A percentile compares a stretch with the other conserved stretches of the same genome.
Evolutionary conservation across 2,329 filamentous ascomycete genomes (phyloP).

Genomic region (Diaporthe eres): DNA sequence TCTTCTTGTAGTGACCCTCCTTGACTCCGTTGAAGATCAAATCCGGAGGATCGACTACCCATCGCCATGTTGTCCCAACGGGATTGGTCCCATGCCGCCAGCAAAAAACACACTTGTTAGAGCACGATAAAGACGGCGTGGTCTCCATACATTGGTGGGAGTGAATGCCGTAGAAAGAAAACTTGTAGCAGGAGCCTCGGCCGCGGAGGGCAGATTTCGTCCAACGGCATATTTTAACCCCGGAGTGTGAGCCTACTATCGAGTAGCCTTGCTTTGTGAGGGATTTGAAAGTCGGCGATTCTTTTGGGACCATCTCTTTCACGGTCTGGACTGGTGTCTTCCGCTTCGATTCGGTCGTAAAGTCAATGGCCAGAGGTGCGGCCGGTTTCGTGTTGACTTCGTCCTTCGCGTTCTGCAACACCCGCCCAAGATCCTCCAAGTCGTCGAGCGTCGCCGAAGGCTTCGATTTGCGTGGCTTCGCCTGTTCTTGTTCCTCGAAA

Average conservation of each 20-base stretch:
- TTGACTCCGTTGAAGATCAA: slow-evolving; percentile 93
- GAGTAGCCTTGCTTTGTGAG: slow-evolving; percentile 97
- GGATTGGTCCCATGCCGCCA: slow-evolving; percentile 99
- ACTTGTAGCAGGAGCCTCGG: slow-evolving; percentile 97
- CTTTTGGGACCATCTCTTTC: slow-evolving; percentile 96
- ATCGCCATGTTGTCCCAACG: slow-evolving; percentile 96
- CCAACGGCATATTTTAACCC: slow-evolving; percentile 98
- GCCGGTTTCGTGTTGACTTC: slow-evolving; percentile 51
- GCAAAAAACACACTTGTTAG: slow-evolving; percentile 99
- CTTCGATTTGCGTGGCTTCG: slow-evolving; percentile 58
- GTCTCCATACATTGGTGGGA: slow-evolving; percentile 99
- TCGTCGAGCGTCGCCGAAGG: slow-evolving; percentile 74
- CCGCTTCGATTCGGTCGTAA: slow-evolving; percentile 70
- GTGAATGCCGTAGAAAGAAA: slow-evolving; percentile 95
- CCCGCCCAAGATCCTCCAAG: slow-evolving; percentile 84
- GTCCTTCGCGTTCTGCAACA: slow-evolving; percentile 65
- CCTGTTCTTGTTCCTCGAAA: slow-evolving; percentile 62
- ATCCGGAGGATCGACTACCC: slow-evolving; percentile 92
- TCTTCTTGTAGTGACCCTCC: slow-evolving; percentile 94
- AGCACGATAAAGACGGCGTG: slow-evolving; percentile 94
- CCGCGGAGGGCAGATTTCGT: slow-evolving; percentile 96
- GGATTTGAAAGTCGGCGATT: slow-evolving; percentile 88
- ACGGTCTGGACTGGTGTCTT: slow-evolving; percentile 62
- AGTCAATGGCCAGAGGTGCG: slow-evolving; percentile 83
- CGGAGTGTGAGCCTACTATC: slow-evolving; percentile 94